These are phyloP conservation scores for Teratosphaeriaceae sp. DNA, from an alignment of 2,329 filamentous ascomycete species.

Conservation along the genomic window DNA sequence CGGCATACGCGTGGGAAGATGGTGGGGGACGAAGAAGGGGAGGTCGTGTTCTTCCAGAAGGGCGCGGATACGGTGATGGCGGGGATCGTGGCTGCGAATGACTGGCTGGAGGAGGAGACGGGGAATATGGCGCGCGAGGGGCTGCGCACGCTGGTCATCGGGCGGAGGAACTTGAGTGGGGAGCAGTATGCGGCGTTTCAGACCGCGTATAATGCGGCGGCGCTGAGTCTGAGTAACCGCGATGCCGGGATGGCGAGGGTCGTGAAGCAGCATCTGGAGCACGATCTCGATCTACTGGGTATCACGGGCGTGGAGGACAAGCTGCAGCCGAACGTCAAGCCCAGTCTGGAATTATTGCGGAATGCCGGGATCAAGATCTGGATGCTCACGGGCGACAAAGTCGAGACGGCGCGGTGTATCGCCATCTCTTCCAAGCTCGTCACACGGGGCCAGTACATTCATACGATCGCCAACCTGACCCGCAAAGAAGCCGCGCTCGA, in stretches of 20 bases:
- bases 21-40: conserved; percentile 43
- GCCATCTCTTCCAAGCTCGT: conserved; percentile 93
- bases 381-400: conserved; percentile 99
- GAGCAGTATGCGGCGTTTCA: conserved; percentile 80
- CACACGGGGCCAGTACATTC: conserved; percentile 87
- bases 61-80: conserved; percentile 98
- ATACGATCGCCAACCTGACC: conserved; percentile 71
- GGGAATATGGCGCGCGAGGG: conserved; percentile 99
- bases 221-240: conserved; percentile 69
- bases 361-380: conserved; percentile 99
- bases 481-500: conserved; percentile 68
- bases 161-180: conserved; percentile 74
- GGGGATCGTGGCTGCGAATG: conserved; percentile 89
- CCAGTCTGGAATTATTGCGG: conserved; percentile 85
- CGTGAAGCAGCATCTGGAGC: conserved; percentile 74
- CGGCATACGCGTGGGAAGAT: conserved; percentile 30
- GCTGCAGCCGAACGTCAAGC: conserved; percentile 90
- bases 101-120: conserved; percentile 98
- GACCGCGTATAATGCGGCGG: conserved; percentile 67
- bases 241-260: conserved; percentile 77
- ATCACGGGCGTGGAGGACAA: conserved; percentile 98
- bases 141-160: conserved; percentile 85
- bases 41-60: conserved; percentile 97
- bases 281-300: conserved; percentile 84
- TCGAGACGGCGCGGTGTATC: conserved; percentile 94